A percentile compares a stretch with the other conserved stretches of the same genome.
Evolutionary conservation across 805 yeast species (phyloP).

Genomic region (Starmerella bombi): DNA sequence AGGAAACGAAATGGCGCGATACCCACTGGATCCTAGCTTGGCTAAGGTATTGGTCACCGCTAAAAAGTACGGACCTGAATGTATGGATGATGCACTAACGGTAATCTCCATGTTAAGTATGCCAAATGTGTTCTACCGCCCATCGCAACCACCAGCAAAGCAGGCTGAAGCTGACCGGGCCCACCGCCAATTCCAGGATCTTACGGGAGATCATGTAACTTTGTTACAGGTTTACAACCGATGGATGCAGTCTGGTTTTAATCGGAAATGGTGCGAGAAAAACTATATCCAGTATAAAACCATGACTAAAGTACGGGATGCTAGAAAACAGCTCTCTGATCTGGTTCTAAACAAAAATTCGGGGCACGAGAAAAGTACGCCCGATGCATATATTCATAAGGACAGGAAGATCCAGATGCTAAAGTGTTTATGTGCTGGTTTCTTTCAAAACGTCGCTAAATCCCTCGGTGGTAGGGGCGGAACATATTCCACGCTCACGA

Average conservation of each 20-base stretch:
- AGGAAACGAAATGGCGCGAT: slow-evolving; percentile 79
- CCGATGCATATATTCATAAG: slow-evolving; percentile 48
- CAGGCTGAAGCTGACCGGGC: slow-evolving; percentile 53
- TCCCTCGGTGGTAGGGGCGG: slow-evolving; percentile 37
- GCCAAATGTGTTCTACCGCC: slow-evolving; percentile 54
- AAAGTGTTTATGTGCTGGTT: slow-evolving; percentile 52
- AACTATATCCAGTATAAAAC: slow-evolving; percentile 74
- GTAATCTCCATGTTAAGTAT: slow-evolving; percentile 79
- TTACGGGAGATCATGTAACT: slow-evolving; percentile 74
- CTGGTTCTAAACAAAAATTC: slow-evolving; percentile 23
- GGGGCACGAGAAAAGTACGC: slow-evolving; percentile 37
- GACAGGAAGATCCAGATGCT: slow-evolving; percentile 31
- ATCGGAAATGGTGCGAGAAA: slow-evolving; percentile 63
- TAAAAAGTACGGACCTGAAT: slow-evolving; percentile 23
- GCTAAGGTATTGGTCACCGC: slow-evolving; percentile 63
- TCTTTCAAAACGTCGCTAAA: slow-evolving; percentile 51
- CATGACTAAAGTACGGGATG: slow-evolving; percentile 65
- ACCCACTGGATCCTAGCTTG: slow-evolving; percentile 84
- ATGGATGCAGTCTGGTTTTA: slow-evolving; percentile 53
- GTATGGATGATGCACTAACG: slow-evolving; percentile 55
- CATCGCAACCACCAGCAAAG: slow-evolving; percentile 39
- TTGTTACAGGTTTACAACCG: slow-evolving; percentile 63
- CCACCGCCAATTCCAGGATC: slow-evolving; percentile 54
- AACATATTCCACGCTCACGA: slow-evolving; percentile 28
- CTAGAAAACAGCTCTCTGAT: slow-evolving; percentile 55